These are phyloP conservation scores for Leucosporidium scottii DNA, from an alignment of 768 basidiomycete genomes.

Conservation along the genomic window DNA sequence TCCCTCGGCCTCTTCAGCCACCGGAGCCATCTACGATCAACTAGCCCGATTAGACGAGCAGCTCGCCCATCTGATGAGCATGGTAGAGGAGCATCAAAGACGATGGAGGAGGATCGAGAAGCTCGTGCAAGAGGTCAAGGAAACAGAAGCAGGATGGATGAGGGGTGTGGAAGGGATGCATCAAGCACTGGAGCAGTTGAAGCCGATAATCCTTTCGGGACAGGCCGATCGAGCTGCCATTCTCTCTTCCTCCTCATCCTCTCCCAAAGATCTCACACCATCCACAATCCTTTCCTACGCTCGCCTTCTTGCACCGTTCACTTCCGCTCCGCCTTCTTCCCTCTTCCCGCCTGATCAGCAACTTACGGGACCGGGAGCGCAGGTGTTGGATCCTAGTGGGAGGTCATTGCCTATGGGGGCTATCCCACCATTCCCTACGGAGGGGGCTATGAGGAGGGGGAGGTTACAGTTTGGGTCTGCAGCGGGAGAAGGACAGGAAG, in stretches of 20 bases:
- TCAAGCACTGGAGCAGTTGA: neutral
- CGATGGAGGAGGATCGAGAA: conserved; percentile 8
- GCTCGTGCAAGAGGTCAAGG: conserved; percentile 1
- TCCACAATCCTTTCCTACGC: conserved; percentile 28
- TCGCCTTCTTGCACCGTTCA: conserved; percentile 32
- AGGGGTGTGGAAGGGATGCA: neutral
- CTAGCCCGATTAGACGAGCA: conserved; percentile 16
- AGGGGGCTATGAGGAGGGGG: conserved; percentile 33
- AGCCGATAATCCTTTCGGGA: conserved; percentile 16
- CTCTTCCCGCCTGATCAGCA: conserved; percentile 8
- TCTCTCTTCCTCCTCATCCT: neutral
- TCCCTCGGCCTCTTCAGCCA: neutral
- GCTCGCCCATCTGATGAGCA: conserved; percentile 9
- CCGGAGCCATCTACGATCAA: conserved; percentile 6
- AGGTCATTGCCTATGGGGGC: conserved; percentile 22
- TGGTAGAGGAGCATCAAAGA: conserved; percentile 20
- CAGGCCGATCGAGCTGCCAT: conserved; percentile 11
- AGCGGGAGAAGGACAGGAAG: neutral
- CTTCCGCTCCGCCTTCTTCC: conserved; percentile 30
- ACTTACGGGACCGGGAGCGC: neutral
- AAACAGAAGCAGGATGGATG: neutral
- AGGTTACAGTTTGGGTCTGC: conserved; percentile 29
- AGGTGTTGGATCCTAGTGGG: conserved; percentile 22
- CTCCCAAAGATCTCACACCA: conserved; percentile 12
- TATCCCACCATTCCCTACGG: conserved; percentile 36